Evolutionary conservation across 768 basidiomycete species (phyloP), one percentile per base, ranked within the genome.

Genomic region (Phaeotremella fagi): DNA sequence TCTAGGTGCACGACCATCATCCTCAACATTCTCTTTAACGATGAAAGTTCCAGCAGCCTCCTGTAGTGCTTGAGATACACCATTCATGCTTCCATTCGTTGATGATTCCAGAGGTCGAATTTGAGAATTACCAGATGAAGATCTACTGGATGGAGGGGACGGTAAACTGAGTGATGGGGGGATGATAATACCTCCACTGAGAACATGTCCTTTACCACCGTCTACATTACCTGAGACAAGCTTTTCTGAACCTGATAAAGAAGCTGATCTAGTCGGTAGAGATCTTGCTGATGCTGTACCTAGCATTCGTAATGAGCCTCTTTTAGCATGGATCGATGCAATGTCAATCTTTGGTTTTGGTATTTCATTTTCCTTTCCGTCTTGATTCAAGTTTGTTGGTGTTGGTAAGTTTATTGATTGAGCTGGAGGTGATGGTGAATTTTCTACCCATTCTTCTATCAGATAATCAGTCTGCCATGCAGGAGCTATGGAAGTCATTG

Each of bases 391-490:
- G 73, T 64, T 77, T 57, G 63, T 77, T 71, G 71, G 75, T 69
- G 51, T 47, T 52, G 57, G 71, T 63, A 45, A 75, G 73, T 57
- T 76, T 71, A 52, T 70, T 75, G 38, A 66, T 29, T 68, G 42
- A 75, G 74, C 45, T 77, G 59, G 55, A 23, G 60, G 63, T 42
- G 70, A 66, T 22, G 70, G 64, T 9, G 57, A 52, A 9, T 57
- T 61, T 52, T 90, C 88, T 54, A 87, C 78, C 90, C 90, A 95
- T 78, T 92, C 90, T 62, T 92, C 90, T 54, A 83, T 85, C 5
- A 95, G 82, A 69, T 92, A 90, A 49, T 88, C 87, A 0, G 88
- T 74, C 52, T 72, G 68, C 74, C 74, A 75, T 24, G 59, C 70
- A 20, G 73, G 71, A 0, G 58, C 56, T n/a, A 50, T 29, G 38